Evolutionary conservation across 805 yeast genomes (phyloP), one percentile per base, ranked within the genome.

Genomic region (Naumovozyma dairenensis): DNA sequence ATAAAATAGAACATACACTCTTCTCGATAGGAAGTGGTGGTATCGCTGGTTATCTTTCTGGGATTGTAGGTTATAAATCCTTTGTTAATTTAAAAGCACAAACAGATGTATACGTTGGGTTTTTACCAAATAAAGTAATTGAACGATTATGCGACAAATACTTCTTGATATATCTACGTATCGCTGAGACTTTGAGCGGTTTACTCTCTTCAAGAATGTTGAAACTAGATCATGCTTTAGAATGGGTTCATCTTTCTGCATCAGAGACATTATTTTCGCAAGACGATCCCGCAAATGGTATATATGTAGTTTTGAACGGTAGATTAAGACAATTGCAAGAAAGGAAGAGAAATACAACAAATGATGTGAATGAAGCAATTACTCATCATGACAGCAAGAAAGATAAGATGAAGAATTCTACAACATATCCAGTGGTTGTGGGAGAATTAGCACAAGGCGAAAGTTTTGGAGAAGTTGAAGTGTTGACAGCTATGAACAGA

Each of bases 371-470:
- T n/a, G 44, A 51, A 35, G 33, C 28, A 36, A 10, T 26, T 39
- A 10, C 45, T 45, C n/a, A 42, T 19, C 18, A 27, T 6, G 29
- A 42, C 5, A 19, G 20, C 8, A 29, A 30, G 6, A 31, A 35
- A 4, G 38, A 42, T 8, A 16, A 17, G 21, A 25, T 10, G 14
- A 36, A 28, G 19, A 38, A 29, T 8, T 28, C 27, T 12, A 31
- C 37, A 31, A 34, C 22, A 21, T 21, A 40, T 39, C 16, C 16
- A 41, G 19, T 42, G 50, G 61, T 75, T 1, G 45, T 77, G 12
- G 82, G 80, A 2, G 98, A 89, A 52, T 78, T 75, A 49, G 95
- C 96, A 2, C 94, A 86, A 55, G 96, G 96, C 5, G 93, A 85
- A 46, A 81, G 94, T 26, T 71, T 92, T 39, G 98, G 97, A 3